Base-by-base conservation (phyloP, 352 stramenopile genomes). In the Phytopythium chamaehyphon region DNA sequence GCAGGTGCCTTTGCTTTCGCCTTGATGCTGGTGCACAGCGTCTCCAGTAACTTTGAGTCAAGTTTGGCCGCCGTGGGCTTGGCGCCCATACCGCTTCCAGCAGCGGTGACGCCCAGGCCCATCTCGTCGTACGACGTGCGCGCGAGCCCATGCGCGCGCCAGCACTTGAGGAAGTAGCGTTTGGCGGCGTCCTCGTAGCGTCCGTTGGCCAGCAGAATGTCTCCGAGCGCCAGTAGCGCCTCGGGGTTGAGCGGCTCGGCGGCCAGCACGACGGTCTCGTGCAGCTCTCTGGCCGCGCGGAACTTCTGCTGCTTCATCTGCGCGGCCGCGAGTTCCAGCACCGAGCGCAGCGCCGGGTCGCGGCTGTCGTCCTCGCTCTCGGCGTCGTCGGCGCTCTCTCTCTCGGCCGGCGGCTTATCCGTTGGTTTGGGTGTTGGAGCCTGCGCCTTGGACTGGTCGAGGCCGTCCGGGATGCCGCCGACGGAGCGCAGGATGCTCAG, bases 261-360 rank as follows among this genome's bases (percentile, higher is more conserved):
- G 2, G 55, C 40, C 8, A 86, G 53, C 40, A 89, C 56, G 10
- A 86, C 54, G 8, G 64, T 60, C 26, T 61, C 66, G 51, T 77
- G 84, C 36, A 79, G 50, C 23, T 84, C 73, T 6, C 64, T 57
- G 0, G 78, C 78, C 16, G 64, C 59, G 36, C 73, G 64, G 38
- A 77, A 79, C 36, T 73, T 83, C 24, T 54, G 61, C 37, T 71
- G 62, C 52, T 76, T 66, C 52, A 87, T 66, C 12, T 82, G 53
- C 9, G n/a, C 48, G 1, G 62, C 48, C 7, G 74, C 78, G 2
- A 83, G 51, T 26, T 76, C 55, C 36, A 89, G 57, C 26, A 62
- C 35, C 1, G 21, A 23, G 11, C 60, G 50, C 14, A 83, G 48
- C 11, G 60, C 62, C 16, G 54, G 40, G 10, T 72, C 58, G 35